Evolutionary conservation across 441 rosid species (phyloP), one percentile per base, ranked within the genome.

Genomic region (Erysimum cheiri): DNA sequence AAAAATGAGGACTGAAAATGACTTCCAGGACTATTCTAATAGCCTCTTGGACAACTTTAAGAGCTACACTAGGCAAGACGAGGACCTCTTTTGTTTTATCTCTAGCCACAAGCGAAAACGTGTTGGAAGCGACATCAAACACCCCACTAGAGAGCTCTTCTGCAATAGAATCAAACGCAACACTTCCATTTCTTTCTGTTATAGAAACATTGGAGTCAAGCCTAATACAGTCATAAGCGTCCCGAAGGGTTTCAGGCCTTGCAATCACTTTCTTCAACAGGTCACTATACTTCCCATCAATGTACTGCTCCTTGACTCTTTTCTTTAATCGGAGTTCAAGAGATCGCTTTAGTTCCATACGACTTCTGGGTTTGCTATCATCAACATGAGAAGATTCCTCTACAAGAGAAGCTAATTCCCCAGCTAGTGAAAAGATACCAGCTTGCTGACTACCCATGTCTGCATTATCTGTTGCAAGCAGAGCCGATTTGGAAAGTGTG

Each of bases 31-130:
- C 85, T 70, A 90, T 83, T 69, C 98, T 85, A 33, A 94, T 76
- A 54, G 98, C 98, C 77, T 92, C 99, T 80, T 90, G 96, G 69
- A 92, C 79, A 65, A 86, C 79, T 83, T 79, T 86, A 75, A 85
- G 64, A 70, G 86, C 85, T 33, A 86, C 77, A 58, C 77, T 86
- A 26, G 98, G 98, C 72, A 94, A 73, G 36, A 92, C 78, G 57
- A 93, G 92, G 59, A 77, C 82, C 82, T 90, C 96, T 73, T 90
- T 86, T 12, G 60, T 69, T 37, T 64, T 81, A 76, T 90, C 93
- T 80, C 82, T 87, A 26, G 94, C 75, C 7, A 81, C 81, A 67
- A 92, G 50, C 19, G 88, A 81, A 66, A 79, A 85, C 17, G 84
- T 82, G 77, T 88, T 83, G 52, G 80, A 80, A 35, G 62, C 54